Percentiles rank a stretch among this genome's conserved stretches.
Evolutionary conservation across 129 eudicot species (phyloP).

Genomic region (Silybum marianum): DNA sequence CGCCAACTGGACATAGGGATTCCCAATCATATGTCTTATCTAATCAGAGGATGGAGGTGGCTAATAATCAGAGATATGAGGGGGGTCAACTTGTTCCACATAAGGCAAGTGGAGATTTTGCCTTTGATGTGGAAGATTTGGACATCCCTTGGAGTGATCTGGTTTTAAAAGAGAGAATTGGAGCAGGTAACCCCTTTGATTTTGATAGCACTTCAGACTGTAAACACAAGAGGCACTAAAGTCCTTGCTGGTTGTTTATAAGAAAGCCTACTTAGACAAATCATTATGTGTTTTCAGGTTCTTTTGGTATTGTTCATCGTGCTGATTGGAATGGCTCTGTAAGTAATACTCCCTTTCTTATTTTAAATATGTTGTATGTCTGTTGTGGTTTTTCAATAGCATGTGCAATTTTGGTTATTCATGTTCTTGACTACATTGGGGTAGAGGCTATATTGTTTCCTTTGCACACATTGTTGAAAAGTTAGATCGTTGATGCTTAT

Average conservation of each 20-base stretch:
- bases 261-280: conserved; percentile 1
- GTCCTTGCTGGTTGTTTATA: conserved; percentile 1
- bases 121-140: conserved; percentile 67
- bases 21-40: conserved; percentile 37
- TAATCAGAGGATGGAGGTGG: conserved; percentile 40
- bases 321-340: conserved; percentile 95
- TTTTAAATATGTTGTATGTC: neutral
- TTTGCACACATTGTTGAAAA: neutral
- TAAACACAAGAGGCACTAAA: neutral
- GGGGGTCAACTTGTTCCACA: conserved; percentile 29
- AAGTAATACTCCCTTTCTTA: conserved; percentile 38
- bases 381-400: neutral
- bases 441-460: no score
- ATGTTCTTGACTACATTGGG: neutral
- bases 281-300: conserved; percentile 55
- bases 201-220: neutral
- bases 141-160: conserved; percentile 86
- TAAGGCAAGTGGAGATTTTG: conserved; percentile 39
- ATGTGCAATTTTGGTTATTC: neutral
- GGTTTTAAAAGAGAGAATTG: conserved; percentile 69
- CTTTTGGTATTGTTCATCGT: conserved; percentile 94
- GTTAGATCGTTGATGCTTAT: neutral
- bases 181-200: conserved; percentile 56
- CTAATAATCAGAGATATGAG: conserved; percentile 38
- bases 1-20: conserved; percentile 33